These are phyloP conservation scores for Blastomyces silverae DNA, from an alignment of 2,329 filamentous ascomycete genomes.

Conservation along the genomic window DNA sequence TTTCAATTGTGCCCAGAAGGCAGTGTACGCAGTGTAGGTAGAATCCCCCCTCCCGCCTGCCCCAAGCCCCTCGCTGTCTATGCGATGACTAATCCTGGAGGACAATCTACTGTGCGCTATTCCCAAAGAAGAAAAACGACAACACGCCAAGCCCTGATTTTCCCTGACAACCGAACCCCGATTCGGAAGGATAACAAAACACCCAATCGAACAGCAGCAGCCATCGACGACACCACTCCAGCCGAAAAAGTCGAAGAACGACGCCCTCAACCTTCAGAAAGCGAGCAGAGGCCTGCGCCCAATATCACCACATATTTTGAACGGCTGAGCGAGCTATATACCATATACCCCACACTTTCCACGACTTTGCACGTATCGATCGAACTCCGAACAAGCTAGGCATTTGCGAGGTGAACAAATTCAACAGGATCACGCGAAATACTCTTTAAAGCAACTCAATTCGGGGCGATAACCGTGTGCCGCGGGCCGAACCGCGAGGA, in stretches of 20 bases:
- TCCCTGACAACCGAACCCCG: constrained; percentile 10
- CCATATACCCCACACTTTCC: background rate
- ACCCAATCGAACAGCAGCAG: background rate
- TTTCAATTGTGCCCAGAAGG: background rate
- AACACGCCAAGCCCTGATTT: constrained; percentile 13
- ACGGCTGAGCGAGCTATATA: background rate
- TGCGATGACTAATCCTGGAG: background rate
- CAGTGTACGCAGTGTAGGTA: background rate
- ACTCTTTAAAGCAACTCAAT: background rate
- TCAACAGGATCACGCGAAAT: background rate
- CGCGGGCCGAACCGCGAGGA: background rate
- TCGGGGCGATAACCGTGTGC: background rate
- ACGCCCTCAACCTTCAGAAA: background rate
- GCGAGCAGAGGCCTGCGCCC: background rate
- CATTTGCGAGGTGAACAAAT: background rate
- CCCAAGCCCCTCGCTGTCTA: too few relatives aligned
- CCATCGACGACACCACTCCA: background rate
- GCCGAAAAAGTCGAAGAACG: background rate
- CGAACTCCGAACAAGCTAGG: background rate
- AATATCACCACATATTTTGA: background rate
- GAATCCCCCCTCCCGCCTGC: too few relatives aligned
- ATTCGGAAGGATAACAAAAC: constrained; percentile 12
- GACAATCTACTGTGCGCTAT: background rate
- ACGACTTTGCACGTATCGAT: background rate
- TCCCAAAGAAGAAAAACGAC: constrained; percentile 10